Evolutionary conservation across 2,329 filamentous ascomycete genomes (phyloP).

Genomic region (Bipolaris gigantea): DNA sequence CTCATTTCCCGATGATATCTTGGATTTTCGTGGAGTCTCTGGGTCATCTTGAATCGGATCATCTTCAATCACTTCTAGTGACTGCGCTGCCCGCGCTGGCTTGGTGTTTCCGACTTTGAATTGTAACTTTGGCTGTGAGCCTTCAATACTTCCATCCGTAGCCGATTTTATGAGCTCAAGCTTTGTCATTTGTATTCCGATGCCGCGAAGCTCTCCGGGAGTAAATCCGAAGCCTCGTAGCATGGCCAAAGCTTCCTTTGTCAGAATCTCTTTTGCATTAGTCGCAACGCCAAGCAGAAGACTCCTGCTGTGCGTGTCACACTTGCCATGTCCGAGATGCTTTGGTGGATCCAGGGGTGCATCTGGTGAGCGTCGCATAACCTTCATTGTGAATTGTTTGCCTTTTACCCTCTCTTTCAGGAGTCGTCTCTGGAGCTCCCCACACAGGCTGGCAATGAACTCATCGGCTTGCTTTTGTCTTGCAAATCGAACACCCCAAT

Average conservation of each 20-base stretch:
- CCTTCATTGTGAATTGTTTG: conserved; percentile 86
- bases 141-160: conserved; percentile 58
- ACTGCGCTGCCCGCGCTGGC: conserved; percentile 30
- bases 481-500: conserved; percentile 95
- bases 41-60: conserved; percentile 54
- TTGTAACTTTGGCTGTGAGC: conserved; percentile 76
- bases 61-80: conserved; percentile 26
- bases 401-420: conserved; percentile 84
- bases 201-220: conserved; percentile 87
- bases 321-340: conserved; percentile 92
- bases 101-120: conserved; percentile 62
- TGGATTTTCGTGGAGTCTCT: conserved; percentile 44
- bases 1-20: conserved; percentile 27
- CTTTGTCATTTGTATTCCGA: conserved; percentile 93
- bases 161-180: conserved; percentile 74
- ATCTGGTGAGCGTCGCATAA: conserved; percentile 85
- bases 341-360: conserved; percentile 91
- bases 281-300: conserved; percentile 80
- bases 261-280: conserved; percentile 69
- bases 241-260: conserved; percentile 82
- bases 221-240: conserved; percentile 80
- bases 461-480: conserved; percentile 91
- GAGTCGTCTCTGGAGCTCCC: conserved; percentile 79
- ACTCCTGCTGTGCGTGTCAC: conserved; percentile 92
- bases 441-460: conserved; percentile 82